Base-by-base conservation (phyloP, 1,284 basidiomycete genomes). In the Takashimella tepidaria region DNA sequence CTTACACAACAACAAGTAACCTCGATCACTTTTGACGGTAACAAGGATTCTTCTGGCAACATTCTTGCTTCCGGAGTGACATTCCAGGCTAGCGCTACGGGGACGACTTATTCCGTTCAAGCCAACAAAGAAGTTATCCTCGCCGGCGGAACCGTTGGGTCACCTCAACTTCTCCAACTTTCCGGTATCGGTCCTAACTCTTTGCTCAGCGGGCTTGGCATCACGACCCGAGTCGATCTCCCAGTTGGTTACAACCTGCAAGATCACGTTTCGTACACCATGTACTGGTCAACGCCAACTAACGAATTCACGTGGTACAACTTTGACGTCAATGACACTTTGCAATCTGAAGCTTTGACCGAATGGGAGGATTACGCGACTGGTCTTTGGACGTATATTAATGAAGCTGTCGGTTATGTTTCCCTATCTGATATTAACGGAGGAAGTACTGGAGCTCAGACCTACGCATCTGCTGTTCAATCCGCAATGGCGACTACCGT, bases 191-290 rank as follows among this genome's bases (percentile, higher is more conserved):
- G 87, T 0, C 84, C 86, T 3, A 70, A 66, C 49, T 80, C 81
- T 47, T 79, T 83, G 2, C 73, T 89, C 42, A 61, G 77, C 22
- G 66, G 68, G 5, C 79, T 82, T 23, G 81, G 81, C 45, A 81
- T 89, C 55, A 47, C 50, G 10, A 56, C 62, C 53, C 62, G 70
- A 11, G 56, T 78, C 41, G 82, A 83, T 56, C 76, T 88, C 2
- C 85, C 86, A 52, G 87, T 91, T 50, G 88, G 88, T 1, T 82
- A 85, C 72, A 84, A 87, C 73, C 68, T 89, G 44, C 84, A 87
- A 68, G 86, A 89, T 68, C 86, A 87, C 71, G 63, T 85, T n/a
- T 63, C 69, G 11, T 59, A 55, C 56, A 60, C 65, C n/a, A 67
- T 73, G 65, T 71, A 72, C 63, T 73, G 67, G 64, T 61, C 59